These are phyloP conservation scores for Salix viminalis DNA, from an alignment of 345 rosid genomes.

Conservation along the genomic window DNA sequence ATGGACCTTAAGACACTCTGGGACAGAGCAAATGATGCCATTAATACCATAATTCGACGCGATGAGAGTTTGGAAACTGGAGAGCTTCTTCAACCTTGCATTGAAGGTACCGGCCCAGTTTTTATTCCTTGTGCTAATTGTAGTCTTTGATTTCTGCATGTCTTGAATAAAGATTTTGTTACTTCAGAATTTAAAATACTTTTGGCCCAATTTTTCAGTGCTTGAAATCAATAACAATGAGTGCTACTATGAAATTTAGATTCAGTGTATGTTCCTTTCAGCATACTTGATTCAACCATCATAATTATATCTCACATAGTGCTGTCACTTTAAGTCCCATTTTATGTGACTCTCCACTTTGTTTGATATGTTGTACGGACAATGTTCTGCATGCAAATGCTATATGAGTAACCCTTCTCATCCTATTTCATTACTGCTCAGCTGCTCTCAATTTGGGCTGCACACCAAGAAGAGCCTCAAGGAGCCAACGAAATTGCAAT, in stretches of 20 bases:
- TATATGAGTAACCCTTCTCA: conserved; percentile 5
- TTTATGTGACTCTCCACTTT: background rate
- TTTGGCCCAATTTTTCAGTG: background rate
- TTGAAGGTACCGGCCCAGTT: conserved; percentile 51
- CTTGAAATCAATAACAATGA: background rate
- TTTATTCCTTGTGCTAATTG: conserved; percentile 1
- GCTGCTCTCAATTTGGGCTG: conserved; percentile 78
- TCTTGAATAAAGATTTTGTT: background rate
- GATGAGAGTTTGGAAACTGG: conserved; percentile 63
- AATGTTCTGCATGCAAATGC: background rate
- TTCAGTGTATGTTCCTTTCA: background rate
- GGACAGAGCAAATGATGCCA: conserved; percentile 59
- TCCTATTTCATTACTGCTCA: conserved; percentile 20
- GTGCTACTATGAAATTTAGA: background rate
- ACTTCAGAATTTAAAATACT: background rate
- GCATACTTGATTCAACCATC: background rate
- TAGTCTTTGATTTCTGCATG: conserved; percentile 2
- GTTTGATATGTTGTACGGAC: background rate
- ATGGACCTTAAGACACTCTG: conserved; percentile 53
- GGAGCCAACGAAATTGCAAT: conserved; percentile 51
- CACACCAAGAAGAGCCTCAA: conserved; percentile 47
- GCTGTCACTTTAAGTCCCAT: background rate
- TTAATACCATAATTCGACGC: conserved; percentile 55
- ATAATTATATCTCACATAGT: background rate
- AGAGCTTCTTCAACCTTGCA: conserved; percentile 60